Evolutionary conservation across 2,329 filamentous ascomycete species (phyloP).

Genomic region (Sordariomycetes sp.): DNA sequence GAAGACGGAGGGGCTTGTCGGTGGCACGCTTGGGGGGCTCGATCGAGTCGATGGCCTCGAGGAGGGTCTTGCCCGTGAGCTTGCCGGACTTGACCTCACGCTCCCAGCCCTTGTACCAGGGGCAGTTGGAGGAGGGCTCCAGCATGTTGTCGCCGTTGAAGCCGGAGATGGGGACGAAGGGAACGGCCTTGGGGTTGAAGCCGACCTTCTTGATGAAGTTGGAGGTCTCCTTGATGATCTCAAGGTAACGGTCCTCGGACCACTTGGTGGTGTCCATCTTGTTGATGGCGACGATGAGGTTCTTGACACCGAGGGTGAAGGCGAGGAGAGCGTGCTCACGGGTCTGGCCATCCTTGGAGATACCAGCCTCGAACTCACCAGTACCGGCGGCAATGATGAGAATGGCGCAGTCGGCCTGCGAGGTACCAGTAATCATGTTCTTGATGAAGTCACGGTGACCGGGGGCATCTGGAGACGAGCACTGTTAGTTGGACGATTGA

Average conservation of each 20-base stretch:
- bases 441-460: slow-evolving; percentile 99
- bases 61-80: slow-evolving; percentile 88
- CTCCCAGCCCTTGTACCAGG: slow-evolving; percentile 99
- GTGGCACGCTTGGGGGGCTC: slow-evolving; percentile 85
- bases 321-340: slow-evolving; percentile 99
- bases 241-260: slow-evolving; percentile 90
- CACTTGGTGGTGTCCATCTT: slow-evolving; percentile 99
- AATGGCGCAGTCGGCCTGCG: slow-evolving; percentile 98
- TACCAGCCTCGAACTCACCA: slow-evolving; percentile 99
- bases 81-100: slow-evolving; percentile 76
- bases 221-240: slow-evolving; percentile 99
- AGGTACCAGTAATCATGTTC: slow-evolving; percentile 99
- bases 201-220: slow-evolving; percentile 99
- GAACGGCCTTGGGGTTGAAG: slow-evolving; percentile 98
- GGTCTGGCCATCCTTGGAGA: slow-evolving; percentile 99
- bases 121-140: slow-evolving; percentile 76
- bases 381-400: slow-evolving; percentile 99
- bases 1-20: slow-evolving; percentile 99
- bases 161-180: slow-evolving; percentile 99
- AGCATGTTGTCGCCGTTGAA: slow-evolving; percentile 99
- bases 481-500: slow-evolving; percentile 8
- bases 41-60: slow-evolving; percentile 97
- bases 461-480: slow-evolving; percentile 60
- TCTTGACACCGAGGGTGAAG: slow-evolving; percentile 99
- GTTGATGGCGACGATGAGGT: slow-evolving; percentile 99